Percentiles rank a stretch among this genome's conserved stretches.
Conservation (phyloP, 2,329 filamentous ascomycete genomes). For the Penicillium griseofulvum region DNA sequence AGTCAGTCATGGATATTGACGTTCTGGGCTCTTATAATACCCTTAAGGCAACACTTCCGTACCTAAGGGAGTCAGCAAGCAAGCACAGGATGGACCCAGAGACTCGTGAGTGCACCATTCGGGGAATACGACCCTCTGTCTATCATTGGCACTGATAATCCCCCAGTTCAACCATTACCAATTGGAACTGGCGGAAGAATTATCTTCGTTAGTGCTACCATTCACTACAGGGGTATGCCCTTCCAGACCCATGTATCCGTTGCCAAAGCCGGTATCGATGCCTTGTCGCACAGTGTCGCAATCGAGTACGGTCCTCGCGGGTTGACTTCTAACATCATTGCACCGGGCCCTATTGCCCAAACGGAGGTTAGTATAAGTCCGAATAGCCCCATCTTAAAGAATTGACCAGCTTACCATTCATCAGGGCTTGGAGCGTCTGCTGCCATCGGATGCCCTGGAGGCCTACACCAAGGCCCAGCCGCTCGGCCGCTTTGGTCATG, state of each 20-base stretch:
- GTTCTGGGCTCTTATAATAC: constrained; percentile 93
- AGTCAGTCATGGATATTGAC: constrained; percentile 93
- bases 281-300: constrained; percentile 73
- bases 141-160: constrained; percentile 7
- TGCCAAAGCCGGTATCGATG: constrained; percentile 88
- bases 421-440: constrained; percentile 63
- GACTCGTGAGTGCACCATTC: constrained; percentile 35
- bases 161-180: constrained; percentile 35
- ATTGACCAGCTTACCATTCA: background rate
- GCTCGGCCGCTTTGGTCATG: constrained; percentile 69
- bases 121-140: background rate
- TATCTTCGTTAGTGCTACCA: constrained; percentile 83
- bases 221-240: constrained; percentile 84
- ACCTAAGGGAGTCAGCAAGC: constrained; percentile 71
- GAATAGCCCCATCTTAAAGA: too few species aligned
- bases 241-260: constrained; percentile 87
- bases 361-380: constrained; percentile 59
- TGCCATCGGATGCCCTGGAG: constrained; percentile 52
- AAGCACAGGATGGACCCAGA: constrained; percentile 61
- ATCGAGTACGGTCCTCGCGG: constrained; percentile 89
- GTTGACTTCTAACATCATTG: constrained; percentile 82
- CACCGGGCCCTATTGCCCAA: constrained; percentile 78
- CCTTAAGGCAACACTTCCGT: constrained; percentile 82
- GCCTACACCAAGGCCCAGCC: constrained; percentile 59
- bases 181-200: constrained; percentile 73